Percentiles rank a stretch among this genome's conserved stretches.
phyloP scores from a whole-genome alignment of 352 stramenopile genomes.

The Pythium sp. region DNA sequence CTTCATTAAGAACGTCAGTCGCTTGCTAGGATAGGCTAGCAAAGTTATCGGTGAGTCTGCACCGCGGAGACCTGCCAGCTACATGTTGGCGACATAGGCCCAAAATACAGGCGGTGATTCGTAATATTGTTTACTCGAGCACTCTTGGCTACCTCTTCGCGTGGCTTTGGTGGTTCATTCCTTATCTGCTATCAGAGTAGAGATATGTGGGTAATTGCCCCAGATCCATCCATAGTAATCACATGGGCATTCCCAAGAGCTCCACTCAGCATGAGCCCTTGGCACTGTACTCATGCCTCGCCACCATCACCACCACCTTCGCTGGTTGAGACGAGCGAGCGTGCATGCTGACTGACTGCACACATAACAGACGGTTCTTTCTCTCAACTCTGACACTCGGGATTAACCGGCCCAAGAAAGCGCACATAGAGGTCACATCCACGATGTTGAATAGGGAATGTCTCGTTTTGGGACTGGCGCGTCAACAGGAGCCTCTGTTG shows the following conservation, averaged over 20 bases:
- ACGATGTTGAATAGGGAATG: not conserved
- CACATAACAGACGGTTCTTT: not conserved
- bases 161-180: not conserved
- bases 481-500: not conserved
- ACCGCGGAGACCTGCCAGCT: no score
- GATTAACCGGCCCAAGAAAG: not conserved
- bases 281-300: not conserved
- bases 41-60: no score
- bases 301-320: not conserved
- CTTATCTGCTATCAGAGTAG: not conserved
- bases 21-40: no score
- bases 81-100: no score
- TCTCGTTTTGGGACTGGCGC: not conserved
- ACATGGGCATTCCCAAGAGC: not conserved
- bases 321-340: not conserved
- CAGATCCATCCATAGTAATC: not conserved
- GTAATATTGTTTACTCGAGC: not conserved
- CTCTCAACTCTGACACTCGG: not conserved
- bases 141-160: not conserved
- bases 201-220: not conserved
- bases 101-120: not conserved
- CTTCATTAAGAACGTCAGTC: no score
- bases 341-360: not conserved
- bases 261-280: not conserved
- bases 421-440: not conserved